Evolutionary conservation across 306 rosid species (phyloP).

Genomic region (Adenanthera pavonina): DNA sequence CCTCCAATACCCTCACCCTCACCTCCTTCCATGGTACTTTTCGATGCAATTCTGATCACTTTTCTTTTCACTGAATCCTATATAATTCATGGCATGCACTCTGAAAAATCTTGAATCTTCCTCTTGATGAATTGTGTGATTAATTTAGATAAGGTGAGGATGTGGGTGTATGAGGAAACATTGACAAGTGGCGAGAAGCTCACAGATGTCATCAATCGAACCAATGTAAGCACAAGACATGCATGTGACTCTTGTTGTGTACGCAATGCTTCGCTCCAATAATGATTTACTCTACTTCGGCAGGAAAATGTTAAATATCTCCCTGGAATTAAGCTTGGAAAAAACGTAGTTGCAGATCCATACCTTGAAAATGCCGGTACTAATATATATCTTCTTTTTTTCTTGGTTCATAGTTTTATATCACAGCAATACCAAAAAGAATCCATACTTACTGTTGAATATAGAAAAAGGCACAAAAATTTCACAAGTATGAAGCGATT

Average conservation of each 20-base stretch:
- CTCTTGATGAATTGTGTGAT: constrained; percentile 21
- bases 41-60: neutral
- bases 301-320: constrained; percentile 95
- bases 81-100: neutral
- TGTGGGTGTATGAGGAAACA: constrained; percentile 94
- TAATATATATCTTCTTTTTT: neutral
- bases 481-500: neutral
- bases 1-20: constrained; percentile 71
- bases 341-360: constrained; percentile 87
- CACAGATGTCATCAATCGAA: constrained; percentile 74
- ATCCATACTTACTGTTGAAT: neutral
- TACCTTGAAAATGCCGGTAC: constrained; percentile 80
- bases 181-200: constrained; percentile 82
- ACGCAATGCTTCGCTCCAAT: neutral
- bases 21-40: constrained; percentile 70
- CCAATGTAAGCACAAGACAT: constrained; percentile 62
- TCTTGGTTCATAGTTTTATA: neutral
- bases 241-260: constrained; percentile 12
- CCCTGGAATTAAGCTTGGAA: constrained; percentile 86
- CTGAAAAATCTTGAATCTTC: constrained; percentile 17
- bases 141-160: constrained; percentile 80
- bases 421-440: neutral
- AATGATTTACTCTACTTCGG: constrained; percentile 22
- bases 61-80: neutral
- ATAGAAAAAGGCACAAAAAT: neutral